phyloP scores from a whole-genome alignment of 352 stramenopile species.

The Globisporangium heterothallicum region DNA sequence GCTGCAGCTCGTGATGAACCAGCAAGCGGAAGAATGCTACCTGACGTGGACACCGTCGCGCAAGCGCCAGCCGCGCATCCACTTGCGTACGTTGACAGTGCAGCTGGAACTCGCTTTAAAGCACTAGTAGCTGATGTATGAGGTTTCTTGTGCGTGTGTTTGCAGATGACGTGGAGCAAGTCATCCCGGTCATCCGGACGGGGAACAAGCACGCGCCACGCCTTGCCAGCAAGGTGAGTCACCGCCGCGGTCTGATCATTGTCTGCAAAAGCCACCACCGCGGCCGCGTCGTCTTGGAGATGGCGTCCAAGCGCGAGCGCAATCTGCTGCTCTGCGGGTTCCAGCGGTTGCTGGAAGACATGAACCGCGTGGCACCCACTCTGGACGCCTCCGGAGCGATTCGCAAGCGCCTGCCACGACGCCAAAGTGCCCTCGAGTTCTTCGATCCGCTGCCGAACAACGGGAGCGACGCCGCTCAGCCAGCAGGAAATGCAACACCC shows the following conservation, averaged over 20 bases:
- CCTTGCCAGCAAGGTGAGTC: constrained; percentile 60
- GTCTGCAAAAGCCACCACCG: constrained; percentile 61
- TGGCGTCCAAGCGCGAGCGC: constrained; percentile 49
- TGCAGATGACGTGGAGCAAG: constrained; percentile 57
- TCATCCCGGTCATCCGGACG: constrained; percentile 44
- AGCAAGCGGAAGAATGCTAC: constrained; percentile 45
- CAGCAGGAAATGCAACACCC: background rate
- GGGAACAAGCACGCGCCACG: constrained; percentile 40
- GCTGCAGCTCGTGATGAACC: constrained; percentile 42
- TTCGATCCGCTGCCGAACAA: constrained; percentile 20
- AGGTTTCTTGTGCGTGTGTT: constrained; percentile 1
- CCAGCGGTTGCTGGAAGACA: constrained; percentile 38
- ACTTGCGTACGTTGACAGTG: constrained; percentile 37
- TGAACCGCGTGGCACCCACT: constrained; percentile 31
- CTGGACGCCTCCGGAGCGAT: constrained; percentile 40
- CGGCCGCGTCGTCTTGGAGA: constrained; percentile 54
- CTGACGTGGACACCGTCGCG: constrained; percentile 69
- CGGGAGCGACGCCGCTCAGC: background rate
- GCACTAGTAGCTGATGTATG: background rate
- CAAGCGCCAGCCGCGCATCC: constrained; percentile 56
- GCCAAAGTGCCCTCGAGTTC: constrained; percentile 49
- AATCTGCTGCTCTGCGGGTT: constrained; percentile 61
- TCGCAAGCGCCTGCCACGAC: constrained; percentile 38
- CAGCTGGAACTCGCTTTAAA: background rate
- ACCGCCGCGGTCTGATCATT: constrained; percentile 56